Evolutionary conservation across 495 filamentous ascomycete genomes (phyloP), one percentile per base, ranked within the genome.

Genomic region (Penicillium steckii): DNA sequence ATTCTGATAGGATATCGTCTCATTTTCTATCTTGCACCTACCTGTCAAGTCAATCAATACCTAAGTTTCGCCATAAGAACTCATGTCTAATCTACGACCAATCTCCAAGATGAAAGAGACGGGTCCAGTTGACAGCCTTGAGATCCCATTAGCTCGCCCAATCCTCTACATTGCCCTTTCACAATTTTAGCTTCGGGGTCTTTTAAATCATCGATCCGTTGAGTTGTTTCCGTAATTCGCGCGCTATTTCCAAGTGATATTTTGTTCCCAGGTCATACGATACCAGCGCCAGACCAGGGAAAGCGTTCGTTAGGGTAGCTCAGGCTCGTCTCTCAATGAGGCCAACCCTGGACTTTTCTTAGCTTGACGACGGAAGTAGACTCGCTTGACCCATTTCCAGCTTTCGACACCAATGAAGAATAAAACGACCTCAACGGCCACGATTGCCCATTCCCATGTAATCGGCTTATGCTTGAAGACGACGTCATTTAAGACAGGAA

Each of bases 381-480:
- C 55, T 23, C 86, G 69, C 67, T 89, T 90, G 21, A 59, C 73
- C 71, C 76, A 85, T 71, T 89, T 88, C 84, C 85, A 89, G 17
- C 57, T 43, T 69, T 89, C 86, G 17, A 84, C 73, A 6, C 85
- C 85, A 4, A 69, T 55, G 55, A 88, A 81, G 68, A 89, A 89
- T 9, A 89, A 53, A 4, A 75, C 56, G 0, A 79, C 75, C 40
- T 80, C 80, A 10, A 83, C 66, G 53, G 88, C 63, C 21, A 75
- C 85, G 56, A 89, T 76, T 3, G 68, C 77, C 86, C 86, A 88
- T 65, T 89, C 87, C 87, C 87, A 89, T 22, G 71, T 77, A 51
- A 90, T 88, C 3, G 80, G 74, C n/a, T 65, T 69, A 57, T 90
- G 87, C 61, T 84, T 86, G 70, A 90, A 90, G 18, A 90, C 85